These are phyloP conservation scores for Ogataea angusta DNA, from an alignment of 805 yeast genomes.

Conservation along the genomic window DNA sequence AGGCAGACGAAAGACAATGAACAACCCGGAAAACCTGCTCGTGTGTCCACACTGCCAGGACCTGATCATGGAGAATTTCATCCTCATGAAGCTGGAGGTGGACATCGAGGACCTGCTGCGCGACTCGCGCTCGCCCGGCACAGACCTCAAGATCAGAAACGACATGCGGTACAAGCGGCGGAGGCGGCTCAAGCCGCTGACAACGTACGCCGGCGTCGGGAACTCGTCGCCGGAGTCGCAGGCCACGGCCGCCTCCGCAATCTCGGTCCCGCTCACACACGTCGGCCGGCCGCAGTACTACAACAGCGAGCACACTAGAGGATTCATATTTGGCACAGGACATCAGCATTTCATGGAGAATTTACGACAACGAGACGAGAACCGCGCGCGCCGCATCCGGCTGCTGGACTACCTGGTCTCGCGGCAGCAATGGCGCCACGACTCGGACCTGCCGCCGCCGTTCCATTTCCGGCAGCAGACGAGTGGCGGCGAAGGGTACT, in stretches of 20 bases:
- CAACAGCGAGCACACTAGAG: constrained; percentile 17
- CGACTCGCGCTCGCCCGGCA: constrained; percentile 10
- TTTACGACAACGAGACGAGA: constrained; percentile 16
- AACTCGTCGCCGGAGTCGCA: constrained; percentile 5
- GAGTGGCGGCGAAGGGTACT: constrained; percentile 11
- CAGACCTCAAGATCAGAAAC: constrained; percentile 22
- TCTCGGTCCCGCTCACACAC: constrained; percentile 1
- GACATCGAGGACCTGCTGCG: constrained; percentile 29
- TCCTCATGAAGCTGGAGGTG: constrained; percentile 29
- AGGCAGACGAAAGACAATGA: constrained; percentile 21
- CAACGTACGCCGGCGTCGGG: constrained; percentile 7
- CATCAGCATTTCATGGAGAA: constrained; percentile 17
- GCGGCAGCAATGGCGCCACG: constrained; percentile 20
- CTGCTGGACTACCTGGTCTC: constrained; percentile 21
- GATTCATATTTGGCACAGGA: constrained; percentile 18
- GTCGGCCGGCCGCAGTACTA: constrained; percentile 13
- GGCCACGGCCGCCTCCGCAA: not conserved
- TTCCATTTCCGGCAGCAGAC: constrained; percentile 10
- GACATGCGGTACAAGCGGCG: constrained; percentile 33
- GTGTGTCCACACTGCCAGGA: constrained; percentile 31
- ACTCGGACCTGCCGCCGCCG: constrained; percentile 16
- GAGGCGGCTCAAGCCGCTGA: constrained; percentile 22
- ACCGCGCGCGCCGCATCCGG: constrained; percentile 20
- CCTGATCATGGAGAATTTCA: constrained; percentile 27
- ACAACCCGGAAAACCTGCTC: constrained; percentile 33